Evolutionary conservation across 495 filamentous ascomycete genomes (phyloP).

Genomic region (Xylaria venustula): DNA sequence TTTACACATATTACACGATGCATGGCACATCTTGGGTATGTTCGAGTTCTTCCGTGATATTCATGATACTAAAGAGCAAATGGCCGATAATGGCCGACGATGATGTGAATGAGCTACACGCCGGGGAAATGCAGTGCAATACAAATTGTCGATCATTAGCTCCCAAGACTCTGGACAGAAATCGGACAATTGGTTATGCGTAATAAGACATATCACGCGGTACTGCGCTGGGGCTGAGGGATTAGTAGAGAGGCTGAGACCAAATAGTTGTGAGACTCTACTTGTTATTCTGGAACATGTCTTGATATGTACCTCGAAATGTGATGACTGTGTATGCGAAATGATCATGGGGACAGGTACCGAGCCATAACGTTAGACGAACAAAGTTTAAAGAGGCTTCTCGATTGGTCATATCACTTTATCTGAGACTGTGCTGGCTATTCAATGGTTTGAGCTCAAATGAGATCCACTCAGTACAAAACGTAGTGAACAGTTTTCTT

Average conservation of each 20-base stretch:
- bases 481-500: too few relatives aligned
- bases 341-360: not conserved
- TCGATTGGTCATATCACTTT: too few relatives aligned
- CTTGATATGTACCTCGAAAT: not conserved
- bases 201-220: conserved; percentile 1
- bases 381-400: too few relatives aligned
- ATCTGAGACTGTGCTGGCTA: too few relatives aligned
- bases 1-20: conserved; percentile 53
- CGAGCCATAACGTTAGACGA: too few relatives aligned
- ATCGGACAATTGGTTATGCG: not conserved
- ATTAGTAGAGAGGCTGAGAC: conserved; percentile 1
- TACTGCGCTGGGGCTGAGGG: not conserved
- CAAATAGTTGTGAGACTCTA: not conserved
- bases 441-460: too few relatives aligned
- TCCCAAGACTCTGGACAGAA: not conserved
- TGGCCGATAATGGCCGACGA: too few relatives aligned
- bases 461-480: too few relatives aligned
- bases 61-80: conserved; percentile 32
- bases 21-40: conserved; percentile 14
- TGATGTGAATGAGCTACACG: too few relatives aligned
- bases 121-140: too few relatives aligned
- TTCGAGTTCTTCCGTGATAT: conserved; percentile 61
- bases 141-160: not conserved
- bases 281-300: not conserved
- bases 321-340: not conserved